Base-by-base conservation (phyloP, 1,284 basidiomycete genomes). In the Mycena sp. region DNA sequence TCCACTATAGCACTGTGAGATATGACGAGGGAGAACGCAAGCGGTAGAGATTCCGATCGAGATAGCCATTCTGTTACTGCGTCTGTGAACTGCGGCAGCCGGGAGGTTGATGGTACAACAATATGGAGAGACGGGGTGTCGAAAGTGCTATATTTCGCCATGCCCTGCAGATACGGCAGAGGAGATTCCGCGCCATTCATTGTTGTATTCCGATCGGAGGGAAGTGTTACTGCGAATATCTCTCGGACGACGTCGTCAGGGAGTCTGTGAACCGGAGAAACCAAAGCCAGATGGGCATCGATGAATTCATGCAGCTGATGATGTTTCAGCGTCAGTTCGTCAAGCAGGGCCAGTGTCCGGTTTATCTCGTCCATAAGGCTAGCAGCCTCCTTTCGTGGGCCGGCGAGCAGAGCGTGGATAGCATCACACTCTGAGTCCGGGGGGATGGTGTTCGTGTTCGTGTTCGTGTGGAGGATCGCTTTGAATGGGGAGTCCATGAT, bases 211-310 rank as follows among this genome's bases (percentile, higher is more conserved):
- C 52, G 14, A 21, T 43, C 40, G 14, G 17, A 23, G 4, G 49
- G 58, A 19, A 53, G 43, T 9, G 17, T 25, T 7, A 28, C 58
- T 14, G n/a, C 11, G 58, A 69, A 70, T 50, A 69, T 67, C 28
- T 58, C 62, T 23, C 25, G 40, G 1, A 69, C 48, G 6, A 69
- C 32, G 19, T 67, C 62, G 30, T 44, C 40, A 11, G 69, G 64
- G 0, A 70, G 49, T 11, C 61, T 28, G 37, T 51, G 56, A 29
- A 29, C 45, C 7, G 51, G 57, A 6, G 62, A 64, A 3, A 63
- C 38, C 29, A 63, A 40, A 0, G 54, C 49, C 2, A 50, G 17
- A 41, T 58, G 49, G 17, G 49, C 23, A 16, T 58, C 43, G 28
- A 64, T 59, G n/a, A 49, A 48, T 2, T 23, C 37, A 26, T 45